Conservation (phyloP, 2,329 filamentous ascomycete species). For the Rutstroemia sp. region DNA sequence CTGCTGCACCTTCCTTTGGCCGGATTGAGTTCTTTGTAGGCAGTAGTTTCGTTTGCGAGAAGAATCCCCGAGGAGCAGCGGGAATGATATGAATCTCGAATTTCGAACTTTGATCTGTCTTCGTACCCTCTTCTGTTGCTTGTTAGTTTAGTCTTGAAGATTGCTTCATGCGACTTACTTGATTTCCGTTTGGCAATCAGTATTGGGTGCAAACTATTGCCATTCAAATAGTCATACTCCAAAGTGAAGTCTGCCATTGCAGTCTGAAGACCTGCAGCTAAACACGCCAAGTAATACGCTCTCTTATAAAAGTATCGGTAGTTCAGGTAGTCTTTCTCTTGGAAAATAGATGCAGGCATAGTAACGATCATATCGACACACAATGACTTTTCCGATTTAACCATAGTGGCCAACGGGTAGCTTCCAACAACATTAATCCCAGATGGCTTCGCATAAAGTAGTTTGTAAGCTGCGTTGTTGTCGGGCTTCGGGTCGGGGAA, state of each 20-base stretch:
- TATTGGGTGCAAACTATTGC: conserved; percentile 71
- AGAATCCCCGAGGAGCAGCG: conserved; percentile 60
- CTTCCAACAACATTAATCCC: conserved; percentile 86
- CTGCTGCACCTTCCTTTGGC: conserved; percentile 39
- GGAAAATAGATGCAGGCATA: conserved; percentile 74
- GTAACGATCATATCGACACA: conserved; percentile 78
- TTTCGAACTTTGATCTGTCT: conserved; percentile 33
- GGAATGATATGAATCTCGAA: conserved; percentile 71
- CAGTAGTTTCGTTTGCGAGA: conserved; percentile 63
- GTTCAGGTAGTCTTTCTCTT: conserved; percentile 91
- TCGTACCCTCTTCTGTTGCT: conserved; percentile 17
- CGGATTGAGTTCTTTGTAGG: conserved; percentile 66
- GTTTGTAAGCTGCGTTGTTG: conserved; percentile 71
- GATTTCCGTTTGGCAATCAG: conserved; percentile 37
- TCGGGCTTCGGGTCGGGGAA: conserved; percentile 76
- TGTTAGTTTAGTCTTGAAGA: neutral
- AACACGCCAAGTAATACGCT: conserved; percentile 81
- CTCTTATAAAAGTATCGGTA: conserved; percentile 92
- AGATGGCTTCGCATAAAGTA: conserved; percentile 68
- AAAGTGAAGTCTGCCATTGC: conserved; percentile 46
- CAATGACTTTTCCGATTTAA: conserved; percentile 51
- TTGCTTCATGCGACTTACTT: conserved; percentile 9
- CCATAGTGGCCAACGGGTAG: conserved; percentile 69
- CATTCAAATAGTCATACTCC: conserved; percentile 59
- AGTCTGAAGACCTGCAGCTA: conserved; percentile 63